Conservation (phyloP, 371 early-diverging fungal genomes). For the Mucor indicus region DNA sequence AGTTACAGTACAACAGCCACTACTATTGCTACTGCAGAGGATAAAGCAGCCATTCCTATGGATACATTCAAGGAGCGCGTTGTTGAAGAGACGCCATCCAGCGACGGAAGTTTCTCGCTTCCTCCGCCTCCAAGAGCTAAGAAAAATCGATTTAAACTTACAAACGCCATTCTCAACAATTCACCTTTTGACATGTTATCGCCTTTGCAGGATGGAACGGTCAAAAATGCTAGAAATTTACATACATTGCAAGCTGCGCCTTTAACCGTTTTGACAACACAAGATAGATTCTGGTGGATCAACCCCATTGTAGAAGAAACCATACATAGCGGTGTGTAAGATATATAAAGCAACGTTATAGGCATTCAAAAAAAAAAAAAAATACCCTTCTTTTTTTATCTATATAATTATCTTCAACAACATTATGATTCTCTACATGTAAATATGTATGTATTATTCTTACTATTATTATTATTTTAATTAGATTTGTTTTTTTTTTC, state of each 20-base stretch:
- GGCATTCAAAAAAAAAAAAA: no score
- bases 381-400: neutral
- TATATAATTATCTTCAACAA: no score
- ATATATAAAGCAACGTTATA: no score
- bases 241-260: slow-evolving; percentile 5
- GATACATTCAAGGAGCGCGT: neutral
- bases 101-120: slow-evolving; percentile 6
- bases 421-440: no score
- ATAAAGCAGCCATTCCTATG: neutral
- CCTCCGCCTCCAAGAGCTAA: slow-evolving; percentile 31
- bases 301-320: slow-evolving; percentile 27
- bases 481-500: slow-evolving; percentile 3
- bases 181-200: neutral
- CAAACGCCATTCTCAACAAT: neutral
- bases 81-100: neutral
- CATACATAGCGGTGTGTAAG: slow-evolving; percentile 8
- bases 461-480: neutral
- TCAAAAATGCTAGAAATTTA: neutral
- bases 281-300: slow-evolving; percentile 37
- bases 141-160: slow-evolving; percentile 16
- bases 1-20: neutral
- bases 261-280: slow-evolving; percentile 23
- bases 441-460: no score
- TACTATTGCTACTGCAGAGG: neutral
- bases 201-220: neutral